Conservation (phyloP, 352 stramenopile genomes). For the Phytopythium ostracodes region DNA sequence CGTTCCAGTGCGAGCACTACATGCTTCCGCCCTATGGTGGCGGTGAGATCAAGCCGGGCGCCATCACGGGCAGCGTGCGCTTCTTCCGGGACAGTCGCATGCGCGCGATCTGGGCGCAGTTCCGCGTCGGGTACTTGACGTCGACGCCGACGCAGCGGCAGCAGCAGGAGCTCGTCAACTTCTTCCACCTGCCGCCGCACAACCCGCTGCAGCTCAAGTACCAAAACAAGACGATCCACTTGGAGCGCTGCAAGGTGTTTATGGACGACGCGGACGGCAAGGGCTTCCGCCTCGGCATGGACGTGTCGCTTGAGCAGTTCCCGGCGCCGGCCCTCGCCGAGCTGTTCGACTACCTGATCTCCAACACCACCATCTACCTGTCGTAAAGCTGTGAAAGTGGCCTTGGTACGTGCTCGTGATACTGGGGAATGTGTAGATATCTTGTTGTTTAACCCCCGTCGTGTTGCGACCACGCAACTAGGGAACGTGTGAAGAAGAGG, state of each 20-base stretch:
- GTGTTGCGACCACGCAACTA: no score
- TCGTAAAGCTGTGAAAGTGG: not conserved
- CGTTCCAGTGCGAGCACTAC: conserved; percentile 15
- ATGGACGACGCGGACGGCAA: conserved; percentile 13
- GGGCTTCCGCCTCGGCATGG: conserved; percentile 20
- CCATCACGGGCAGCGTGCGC: conserved; percentile 18
- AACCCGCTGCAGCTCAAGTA: conserved; percentile 25
- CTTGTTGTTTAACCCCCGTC: no score
- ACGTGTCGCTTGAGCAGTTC: conserved; percentile 16
- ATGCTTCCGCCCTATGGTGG: conserved; percentile 18
- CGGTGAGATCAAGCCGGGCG: conserved; percentile 6
- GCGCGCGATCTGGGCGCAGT: conserved; percentile 15
- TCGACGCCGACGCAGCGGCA: conserved; percentile 13
- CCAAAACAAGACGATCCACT: conserved; percentile 11
- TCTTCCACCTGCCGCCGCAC: conserved; percentile 29
- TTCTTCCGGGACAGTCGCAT: conserved; percentile 10
- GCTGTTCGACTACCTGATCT: conserved; percentile 23
- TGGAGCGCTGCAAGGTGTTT: conserved; percentile 15
- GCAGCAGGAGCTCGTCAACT: conserved; percentile 24
- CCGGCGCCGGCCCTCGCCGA: conserved; percentile 20
- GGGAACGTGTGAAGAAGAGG: not conserved
- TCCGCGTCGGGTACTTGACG: conserved; percentile 22
- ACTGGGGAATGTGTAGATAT: no score
- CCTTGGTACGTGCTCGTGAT: not conserved
- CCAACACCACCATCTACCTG: conserved; percentile 18